Percentiles rank a stretch among this genome's conserved stretches.
These are phyloP conservation scores for Lentinus brumalis DNA, from an alignment of 768 basidiomycete genomes.

Conservation along the genomic window DNA sequence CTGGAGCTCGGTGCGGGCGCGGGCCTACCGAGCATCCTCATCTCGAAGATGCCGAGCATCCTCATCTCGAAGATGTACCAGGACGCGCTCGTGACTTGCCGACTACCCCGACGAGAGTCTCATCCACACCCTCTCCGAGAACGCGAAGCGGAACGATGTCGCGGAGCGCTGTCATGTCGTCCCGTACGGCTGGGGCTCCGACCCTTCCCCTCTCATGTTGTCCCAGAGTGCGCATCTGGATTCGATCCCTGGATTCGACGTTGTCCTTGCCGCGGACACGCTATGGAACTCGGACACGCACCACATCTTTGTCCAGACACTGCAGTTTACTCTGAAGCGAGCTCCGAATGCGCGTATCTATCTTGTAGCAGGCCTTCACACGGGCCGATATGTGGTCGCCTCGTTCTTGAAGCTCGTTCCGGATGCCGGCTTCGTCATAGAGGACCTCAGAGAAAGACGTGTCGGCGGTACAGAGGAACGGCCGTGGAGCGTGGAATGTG, in stretches of 20 bases:
- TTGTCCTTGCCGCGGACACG: constrained; percentile 75
- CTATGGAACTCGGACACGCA: constrained; percentile 75
- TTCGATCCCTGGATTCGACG: constrained; percentile 47
- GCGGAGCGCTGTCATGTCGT: constrained; percentile 50
- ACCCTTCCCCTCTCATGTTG: constrained; percentile 36
- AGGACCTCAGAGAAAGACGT: constrained; percentile 50
- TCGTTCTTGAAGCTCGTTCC: constrained; percentile 51
- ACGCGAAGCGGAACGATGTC: constrained; percentile 54
- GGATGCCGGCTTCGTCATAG: constrained; percentile 46
- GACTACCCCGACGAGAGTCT: constrained; percentile 74
- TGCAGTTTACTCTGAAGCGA: constrained; percentile 49
- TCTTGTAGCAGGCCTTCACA: constrained; percentile 76
- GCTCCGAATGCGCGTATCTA: constrained; percentile 51
- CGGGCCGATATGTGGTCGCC: constrained; percentile 71
- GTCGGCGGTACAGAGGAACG: constrained; percentile 42
- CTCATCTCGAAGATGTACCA: constrained; percentile 54
- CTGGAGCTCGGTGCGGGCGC: constrained; percentile 78
- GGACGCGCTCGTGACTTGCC: constrained; percentile 44
- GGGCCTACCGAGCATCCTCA: constrained; percentile 74
- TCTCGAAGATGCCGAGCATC: no score
- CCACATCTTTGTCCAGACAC: constrained; percentile 50
- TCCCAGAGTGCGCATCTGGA: constrained; percentile 21
- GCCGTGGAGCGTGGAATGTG: constrained; percentile 53
- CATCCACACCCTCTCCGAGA: constrained; percentile 57
- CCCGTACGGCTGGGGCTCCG: constrained; percentile 69